Conservation (phyloP, 305 asterid genomes). For the Fraxinus latifolia region DNA sequence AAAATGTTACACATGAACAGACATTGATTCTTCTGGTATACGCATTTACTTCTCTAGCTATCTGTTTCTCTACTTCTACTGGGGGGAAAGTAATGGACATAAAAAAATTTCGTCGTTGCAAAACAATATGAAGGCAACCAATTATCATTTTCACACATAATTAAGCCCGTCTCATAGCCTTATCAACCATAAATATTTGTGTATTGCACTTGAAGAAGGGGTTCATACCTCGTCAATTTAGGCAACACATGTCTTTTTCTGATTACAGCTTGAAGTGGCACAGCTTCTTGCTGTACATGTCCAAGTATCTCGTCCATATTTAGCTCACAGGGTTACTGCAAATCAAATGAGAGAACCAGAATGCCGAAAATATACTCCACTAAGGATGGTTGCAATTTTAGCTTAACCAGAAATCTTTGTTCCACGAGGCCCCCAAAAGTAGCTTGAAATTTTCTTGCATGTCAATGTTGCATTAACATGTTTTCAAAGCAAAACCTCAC, state of each 20-base stretch:
- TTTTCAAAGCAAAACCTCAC: background rate
- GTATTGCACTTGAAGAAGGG: background rate
- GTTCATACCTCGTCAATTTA: background rate
- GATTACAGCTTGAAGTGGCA: background rate
- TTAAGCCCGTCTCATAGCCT: background rate
- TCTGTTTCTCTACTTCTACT: background rate
- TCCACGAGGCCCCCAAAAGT: background rate
- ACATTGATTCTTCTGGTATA: background rate
- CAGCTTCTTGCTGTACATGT: background rate
- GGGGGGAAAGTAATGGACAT: background rate
- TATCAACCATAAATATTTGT: background rate
- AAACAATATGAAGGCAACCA: background rate
- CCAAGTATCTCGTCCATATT: background rate
- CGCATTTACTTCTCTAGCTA: background rate
- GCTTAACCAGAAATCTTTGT: background rate
- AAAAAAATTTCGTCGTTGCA: background rate
- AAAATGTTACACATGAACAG: background rate
- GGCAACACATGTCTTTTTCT: background rate
- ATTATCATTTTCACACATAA: background rate
- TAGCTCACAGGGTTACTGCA: background rate
- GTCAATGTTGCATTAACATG: background rate
- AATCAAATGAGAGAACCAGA: background rate
- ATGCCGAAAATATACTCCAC: background rate
- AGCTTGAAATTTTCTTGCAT: background rate
- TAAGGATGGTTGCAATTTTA: background rate